Evolutionary conservation across 768 basidiomycete genomes (phyloP), one percentile per base, ranked within the genome.

Genomic region (Phaeolepiota aurea): DNA sequence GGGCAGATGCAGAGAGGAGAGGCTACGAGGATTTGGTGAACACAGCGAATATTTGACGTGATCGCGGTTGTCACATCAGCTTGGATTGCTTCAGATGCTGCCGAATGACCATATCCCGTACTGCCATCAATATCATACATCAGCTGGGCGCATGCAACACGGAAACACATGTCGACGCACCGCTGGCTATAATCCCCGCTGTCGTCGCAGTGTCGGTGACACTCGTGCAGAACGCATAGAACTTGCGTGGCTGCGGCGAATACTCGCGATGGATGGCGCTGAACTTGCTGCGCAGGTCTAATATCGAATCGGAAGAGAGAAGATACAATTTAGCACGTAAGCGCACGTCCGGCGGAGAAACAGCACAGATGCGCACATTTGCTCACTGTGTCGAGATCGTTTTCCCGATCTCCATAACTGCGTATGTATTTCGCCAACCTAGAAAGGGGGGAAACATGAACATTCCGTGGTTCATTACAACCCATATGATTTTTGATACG

Each of bases 61-160:
- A 28, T 28, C 25, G 7, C 7, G 7, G 25, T 28, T n/a, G n/a
- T 69, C 63, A 84, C 50, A 84, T 60, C 28, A 87, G 67, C 52
- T 76, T 82, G 5, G 79, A 82, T 49, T 82, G 80, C 47, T 79
- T 82, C 19, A 87, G 68, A 51, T 87, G 82, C 49, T 85, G 78
- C 33, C 85, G 77, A 25, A 86, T 76, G 37, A 87, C 83, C 82
- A 86, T 87, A 52, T 87, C 85, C 28, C 83, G 72, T 37, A 87
- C 85, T 85, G 22, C 14, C n/a, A 40, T 32, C 41, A 34, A 44
- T 40, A 44, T 18, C 28, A 32, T 40, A 37, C 25, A 42, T 42
- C n/a, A n/a, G n/a, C n/a, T 15, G 25, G 32, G 38, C n/a, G 48
- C 64, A 44, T 44, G 58, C 63, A 65, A 23, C 23, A 18, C 1